Percentiles rank a stretch among this genome's conserved stretches.
phyloP scores from a whole-genome alignment of 306 rosid species.

The Ochetophila trinervis region DNA sequence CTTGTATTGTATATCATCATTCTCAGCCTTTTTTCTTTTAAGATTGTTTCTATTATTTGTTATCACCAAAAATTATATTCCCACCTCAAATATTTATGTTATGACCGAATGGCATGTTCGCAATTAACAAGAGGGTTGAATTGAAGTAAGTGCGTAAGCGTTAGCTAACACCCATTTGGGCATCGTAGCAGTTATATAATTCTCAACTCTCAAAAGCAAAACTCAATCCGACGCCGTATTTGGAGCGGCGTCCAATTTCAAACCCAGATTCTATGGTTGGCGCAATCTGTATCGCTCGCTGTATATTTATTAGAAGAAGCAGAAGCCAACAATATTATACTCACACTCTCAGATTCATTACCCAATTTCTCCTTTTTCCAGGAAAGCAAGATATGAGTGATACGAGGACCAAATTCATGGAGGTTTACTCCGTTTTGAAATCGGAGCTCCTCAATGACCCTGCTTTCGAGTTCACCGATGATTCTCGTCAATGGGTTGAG shows the following conservation, averaged over 20 bases:
- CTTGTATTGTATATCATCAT: too few relatives aligned
- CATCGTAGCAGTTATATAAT: too few relatives aligned
- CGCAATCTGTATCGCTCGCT: conserved; percentile 1
- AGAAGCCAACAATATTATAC: neutral
- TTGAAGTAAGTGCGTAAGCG: neutral
- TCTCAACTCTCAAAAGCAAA: too few relatives aligned
- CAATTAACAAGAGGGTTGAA: neutral
- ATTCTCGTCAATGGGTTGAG: conserved; percentile 46
- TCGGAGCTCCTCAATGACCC: conserved; percentile 47
- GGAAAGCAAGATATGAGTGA: conserved; percentile 25
- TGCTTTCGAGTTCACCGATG: conserved; percentile 47
- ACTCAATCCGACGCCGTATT: too few relatives aligned
- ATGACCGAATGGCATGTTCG: neutral
- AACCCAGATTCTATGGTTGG: too few relatives aligned
- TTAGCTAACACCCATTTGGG: too few relatives aligned
- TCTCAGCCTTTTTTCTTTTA: too few relatives aligned
- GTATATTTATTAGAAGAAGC: neutral
- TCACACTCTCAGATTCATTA: neutral
- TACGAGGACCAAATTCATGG: conserved; percentile 38
- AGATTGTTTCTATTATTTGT: too few relatives aligned
- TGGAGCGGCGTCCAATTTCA: too few relatives aligned
- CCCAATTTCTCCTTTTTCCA: neutral
- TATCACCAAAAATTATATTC: too few relatives aligned
- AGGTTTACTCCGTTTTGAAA: conserved; percentile 44
- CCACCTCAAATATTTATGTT: too few relatives aligned